A percentile compares a stretch with the other conserved stretches of the same genome.
Conservation (phyloP, 129 eudicot genomes). For the Centaurea solstitialis region DNA sequence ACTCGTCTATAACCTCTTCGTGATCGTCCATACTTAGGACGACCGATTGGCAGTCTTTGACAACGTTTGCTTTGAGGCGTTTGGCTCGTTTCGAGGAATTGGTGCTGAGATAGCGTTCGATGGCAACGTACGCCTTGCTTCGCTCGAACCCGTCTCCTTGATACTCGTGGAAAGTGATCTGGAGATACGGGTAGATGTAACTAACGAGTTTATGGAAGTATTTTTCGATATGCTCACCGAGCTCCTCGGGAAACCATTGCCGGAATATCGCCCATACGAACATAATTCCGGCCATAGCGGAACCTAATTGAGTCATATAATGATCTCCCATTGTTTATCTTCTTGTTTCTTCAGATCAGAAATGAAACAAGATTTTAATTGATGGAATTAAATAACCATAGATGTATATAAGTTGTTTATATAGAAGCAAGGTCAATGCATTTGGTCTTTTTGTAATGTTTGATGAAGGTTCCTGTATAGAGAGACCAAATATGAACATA, state of each 20-base stretch:
- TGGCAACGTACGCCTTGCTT: conserved; percentile 34
- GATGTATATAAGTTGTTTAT: no score
- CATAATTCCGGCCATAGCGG: conserved; percentile 34
- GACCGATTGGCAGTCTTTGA: conserved; percentile 29
- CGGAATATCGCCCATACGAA: conserved; percentile 38
- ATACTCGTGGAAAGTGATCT: conserved; percentile 40
- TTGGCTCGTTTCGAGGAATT: conserved; percentile 31
- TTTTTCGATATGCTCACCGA: conserved; percentile 17
- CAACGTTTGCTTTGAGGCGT: conserved; percentile 33
- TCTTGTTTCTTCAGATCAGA: no score
- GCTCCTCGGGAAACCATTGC: conserved; percentile 39
- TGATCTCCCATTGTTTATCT: conserved; percentile 7
- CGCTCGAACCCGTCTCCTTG: conserved; percentile 30
- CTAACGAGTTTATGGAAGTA: conserved; percentile 22
- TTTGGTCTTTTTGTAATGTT: no score
- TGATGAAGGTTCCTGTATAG: no score
- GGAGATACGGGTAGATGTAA: conserved; percentile 33
- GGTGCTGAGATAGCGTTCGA: conserved; percentile 40
- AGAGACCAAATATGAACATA: no score
- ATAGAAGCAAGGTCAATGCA: no score
- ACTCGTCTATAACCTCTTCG: conserved; percentile 49
- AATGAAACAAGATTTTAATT: no score
- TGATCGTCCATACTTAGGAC: conserved; percentile 48
- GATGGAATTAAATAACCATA: no score
- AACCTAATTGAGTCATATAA: conserved; percentile 30